Conservation (phyloP, 192 early-diverging fungal species). For the Coemansia javaensis region DNA sequence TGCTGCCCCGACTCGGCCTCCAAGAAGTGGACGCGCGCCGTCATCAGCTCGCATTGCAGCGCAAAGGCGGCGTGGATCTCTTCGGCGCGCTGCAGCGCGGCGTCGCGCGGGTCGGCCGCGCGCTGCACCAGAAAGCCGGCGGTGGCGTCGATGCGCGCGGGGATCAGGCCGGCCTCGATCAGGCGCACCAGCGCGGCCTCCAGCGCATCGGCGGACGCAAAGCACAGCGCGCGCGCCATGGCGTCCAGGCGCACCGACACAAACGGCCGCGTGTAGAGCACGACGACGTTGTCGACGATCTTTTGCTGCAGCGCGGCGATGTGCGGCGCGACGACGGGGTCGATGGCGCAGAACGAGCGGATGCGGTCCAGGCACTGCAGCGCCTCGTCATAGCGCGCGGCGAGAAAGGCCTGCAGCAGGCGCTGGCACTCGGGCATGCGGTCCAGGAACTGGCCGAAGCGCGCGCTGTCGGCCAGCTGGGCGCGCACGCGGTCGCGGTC, state of each 20-base stretch:
- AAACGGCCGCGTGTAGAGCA: conserved; percentile 40
- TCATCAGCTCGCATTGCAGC: conserved; percentile 28
- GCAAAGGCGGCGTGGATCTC: conserved; percentile 22
- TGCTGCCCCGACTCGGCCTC: conserved; percentile 36
- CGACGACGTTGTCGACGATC: conserved; percentile 32
- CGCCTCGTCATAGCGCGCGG: conserved; percentile 24
- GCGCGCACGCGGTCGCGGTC: conserved; percentile 22
- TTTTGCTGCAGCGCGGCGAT: conserved; percentile 2
- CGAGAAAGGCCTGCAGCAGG: conserved; percentile 30
- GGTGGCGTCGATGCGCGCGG: conserved; percentile 31
- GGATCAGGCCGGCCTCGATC: conserved; percentile 26
- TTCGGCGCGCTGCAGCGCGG: conserved; percentile 20
- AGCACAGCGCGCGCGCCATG: conserved; percentile 33
- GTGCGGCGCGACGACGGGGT: conserved; percentile 29
- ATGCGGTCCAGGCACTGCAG: conserved; percentile 17
- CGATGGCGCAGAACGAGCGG: conserved; percentile 26
- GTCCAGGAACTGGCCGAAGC: conserved; percentile 39
- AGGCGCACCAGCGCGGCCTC: conserved; percentile 24
- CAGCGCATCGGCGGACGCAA: conserved; percentile 16
- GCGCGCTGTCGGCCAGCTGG: conserved; percentile 15
- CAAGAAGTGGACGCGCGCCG: conserved; percentile 31
- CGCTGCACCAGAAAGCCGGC: conserved; percentile 31
- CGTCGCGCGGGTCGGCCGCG: conserved; percentile 24
- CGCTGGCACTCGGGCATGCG: conserved; percentile 31
- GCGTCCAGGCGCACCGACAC: conserved; percentile 18